Base-by-base conservation (phyloP, 306 rosid species). In the Lagenaria siceraria region DNA sequence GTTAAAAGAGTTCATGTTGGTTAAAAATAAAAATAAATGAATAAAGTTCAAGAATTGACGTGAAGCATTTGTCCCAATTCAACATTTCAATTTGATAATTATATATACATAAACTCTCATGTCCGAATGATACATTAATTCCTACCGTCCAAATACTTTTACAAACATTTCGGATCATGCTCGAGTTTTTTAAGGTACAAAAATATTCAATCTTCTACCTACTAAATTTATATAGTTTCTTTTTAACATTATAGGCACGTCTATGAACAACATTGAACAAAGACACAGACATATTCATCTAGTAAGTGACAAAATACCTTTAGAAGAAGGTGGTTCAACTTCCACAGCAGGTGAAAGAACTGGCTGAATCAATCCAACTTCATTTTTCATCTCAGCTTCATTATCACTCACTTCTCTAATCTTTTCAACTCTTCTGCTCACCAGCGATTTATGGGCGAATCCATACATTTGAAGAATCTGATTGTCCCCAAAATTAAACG, bases 401-500 rank as follows among this genome's bases (percentile, higher is more conserved):
- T 92, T 51, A 31, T 82, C 82, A 4, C 79, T 90, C 63, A 88
- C 90, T 46, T 86, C 84, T 77, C 93, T 77, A 29, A 90, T 81
- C 81, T 92, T 87, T 89, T 82, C 86, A 40, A 92, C 91, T 42
- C 76, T 83, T 80, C 82, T 82, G 71, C 92, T 92, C 27, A 11
- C 85, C 82, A 92, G 78, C 0, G 93, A 80, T 75, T 84, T 87
- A 51, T 92, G 97, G 0, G 83, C 71, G 48, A 90, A 92, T 0
- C 97, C 96, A 83, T 92, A 92, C 60, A 89, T 89, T 82, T 89
- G 88, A 75, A 92, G 74, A 78, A 92, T 85, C 84, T 92, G 96
- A 74, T 92, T 90, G 60, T 92, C 97, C 18, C 97, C 96, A 77
- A 92, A 90, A 69, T 92, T 92, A 55, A 77, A 92, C 25, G 97